A percentile compares a stretch with the other conserved stretches of the same genome.
These are phyloP conservation scores for Mariannaea elegans DNA, from an alignment of 2,329 filamentous ascomycete species.

Conservation along the genomic window DNA sequence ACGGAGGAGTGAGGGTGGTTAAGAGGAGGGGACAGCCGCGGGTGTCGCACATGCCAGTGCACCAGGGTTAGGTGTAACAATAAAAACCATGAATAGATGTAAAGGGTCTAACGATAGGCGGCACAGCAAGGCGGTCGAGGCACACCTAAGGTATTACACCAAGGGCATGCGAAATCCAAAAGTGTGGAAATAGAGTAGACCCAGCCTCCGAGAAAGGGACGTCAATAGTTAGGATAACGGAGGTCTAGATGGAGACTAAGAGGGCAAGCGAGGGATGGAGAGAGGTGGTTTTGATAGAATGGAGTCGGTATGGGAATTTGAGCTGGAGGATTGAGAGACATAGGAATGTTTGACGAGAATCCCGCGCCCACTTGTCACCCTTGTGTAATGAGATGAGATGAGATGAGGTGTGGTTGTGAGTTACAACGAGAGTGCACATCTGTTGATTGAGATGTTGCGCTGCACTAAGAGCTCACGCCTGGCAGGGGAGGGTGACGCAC, in stretches of 20 bases:
- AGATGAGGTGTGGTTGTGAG: background rate
- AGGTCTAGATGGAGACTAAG: background rate
- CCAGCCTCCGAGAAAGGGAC: background rate
- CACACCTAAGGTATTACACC: too few species aligned
- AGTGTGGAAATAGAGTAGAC: too few species aligned
- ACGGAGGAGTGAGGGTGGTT: conserved; percentile 17
- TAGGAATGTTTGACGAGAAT: background rate
- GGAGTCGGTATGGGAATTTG: background rate
- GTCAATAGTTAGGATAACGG: background rate
- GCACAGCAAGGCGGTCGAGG: background rate
- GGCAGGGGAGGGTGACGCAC: conserved; percentile 39
- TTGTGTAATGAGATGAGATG: background rate
- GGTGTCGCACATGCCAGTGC: conserved; percentile 35
- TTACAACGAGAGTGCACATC: too few species aligned
- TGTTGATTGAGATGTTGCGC: background rate
- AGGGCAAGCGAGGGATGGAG: background rate
- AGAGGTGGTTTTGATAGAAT: background rate
- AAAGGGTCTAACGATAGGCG: background rate
- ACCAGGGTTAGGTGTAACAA: background rate
- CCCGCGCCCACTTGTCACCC: background rate
- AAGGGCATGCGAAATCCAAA: too few species aligned
- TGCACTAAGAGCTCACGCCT: background rate
- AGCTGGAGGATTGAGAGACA: background rate
- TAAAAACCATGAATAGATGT: background rate
- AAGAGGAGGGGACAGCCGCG: conserved; percentile 24